These are phyloP conservation scores for Anacardium occidentale DNA, from an alignment of 345 rosid species.

Conservation along the genomic window DNA sequence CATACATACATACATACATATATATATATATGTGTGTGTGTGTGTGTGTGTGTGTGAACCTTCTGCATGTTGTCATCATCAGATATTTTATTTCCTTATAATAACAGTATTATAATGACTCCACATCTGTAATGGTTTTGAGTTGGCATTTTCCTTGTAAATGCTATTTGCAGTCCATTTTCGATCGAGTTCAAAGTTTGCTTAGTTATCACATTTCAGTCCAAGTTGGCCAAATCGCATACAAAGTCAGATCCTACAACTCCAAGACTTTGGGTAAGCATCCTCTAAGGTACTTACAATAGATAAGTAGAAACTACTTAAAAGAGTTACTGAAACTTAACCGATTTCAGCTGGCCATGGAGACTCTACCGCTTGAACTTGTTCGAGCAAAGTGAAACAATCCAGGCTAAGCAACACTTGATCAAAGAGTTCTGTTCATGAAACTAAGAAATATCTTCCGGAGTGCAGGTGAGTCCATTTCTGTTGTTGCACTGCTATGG, in stretches of 20 bases:
- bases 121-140: not conserved
- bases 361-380: conserved; percentile 81
- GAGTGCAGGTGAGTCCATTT: too few species aligned
- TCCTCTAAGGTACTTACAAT: not conserved
- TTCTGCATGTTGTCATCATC: not conserved
- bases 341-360: conserved; percentile 66
- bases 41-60: too few species aligned
- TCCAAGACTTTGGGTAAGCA: conserved; percentile 89
- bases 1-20: too few species aligned
- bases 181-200: conserved; percentile 81
- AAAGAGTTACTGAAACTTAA: conserved; percentile 20
- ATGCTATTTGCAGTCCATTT: conserved; percentile 59
- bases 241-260: conserved; percentile 73
- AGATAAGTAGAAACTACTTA: conserved; percentile 8
- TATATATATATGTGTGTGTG: too few species aligned
- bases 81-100: not conserved
- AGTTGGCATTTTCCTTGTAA: not conserved
- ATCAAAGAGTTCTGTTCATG: not conserved
- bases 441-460: not conserved
- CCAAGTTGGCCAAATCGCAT: conserved; percentile 61
- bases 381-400: conserved; percentile 54
- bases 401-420: not conserved
- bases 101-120: not conserved
- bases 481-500: too few species aligned
- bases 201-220: conserved; percentile 63